A percentile compares a stretch with the other conserved stretches of the same genome.
Evolutionary conservation across 1,284 basidiomycete genomes (phyloP).

Genomic region (Ustilago cynodontis): DNA sequence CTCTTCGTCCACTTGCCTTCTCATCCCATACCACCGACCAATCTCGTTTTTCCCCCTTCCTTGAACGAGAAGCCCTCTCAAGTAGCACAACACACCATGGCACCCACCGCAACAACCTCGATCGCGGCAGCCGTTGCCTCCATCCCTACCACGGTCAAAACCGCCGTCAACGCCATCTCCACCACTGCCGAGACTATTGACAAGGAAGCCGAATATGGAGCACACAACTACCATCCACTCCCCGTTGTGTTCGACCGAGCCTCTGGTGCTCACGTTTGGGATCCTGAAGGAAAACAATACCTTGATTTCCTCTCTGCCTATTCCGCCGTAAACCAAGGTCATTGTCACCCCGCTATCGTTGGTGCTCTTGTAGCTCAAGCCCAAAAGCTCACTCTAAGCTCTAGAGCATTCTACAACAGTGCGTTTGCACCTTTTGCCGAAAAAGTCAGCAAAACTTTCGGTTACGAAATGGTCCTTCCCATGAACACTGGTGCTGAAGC

Average conservation of each 20-base stretch:
- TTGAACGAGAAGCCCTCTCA: neutral
- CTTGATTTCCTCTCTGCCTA: conserved; percentile 91
- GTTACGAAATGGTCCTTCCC: conserved; percentile 85
- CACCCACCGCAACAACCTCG: conserved; percentile 49
- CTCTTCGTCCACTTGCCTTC: neutral
- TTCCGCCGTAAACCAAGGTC: conserved; percentile 85
- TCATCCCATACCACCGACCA: neutral
- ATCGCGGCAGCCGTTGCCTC: conserved; percentile 29
- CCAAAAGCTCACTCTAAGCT: conserved; percentile 89
- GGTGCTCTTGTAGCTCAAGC: conserved; percentile 86
- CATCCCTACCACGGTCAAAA: conserved; percentile 45
- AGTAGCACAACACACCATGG: conserved; percentile 29
- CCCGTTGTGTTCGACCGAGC: conserved; percentile 94
- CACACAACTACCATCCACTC: conserved; percentile 92
- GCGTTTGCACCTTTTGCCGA: conserved; percentile 89
- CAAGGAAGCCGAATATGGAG: conserved; percentile 84
- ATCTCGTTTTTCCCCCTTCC: neutral
- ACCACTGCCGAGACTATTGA: conserved; percentile 76
- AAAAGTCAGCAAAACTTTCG: conserved; percentile 80
- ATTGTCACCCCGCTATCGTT: conserved; percentile 93
- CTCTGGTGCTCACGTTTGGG: conserved; percentile 92
- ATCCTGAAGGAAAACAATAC: conserved; percentile 81
- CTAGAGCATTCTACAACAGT: conserved; percentile 95
- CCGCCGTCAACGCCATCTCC: conserved; percentile 33
- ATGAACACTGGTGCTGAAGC: conserved; percentile 99